These are phyloP conservation scores for Claviceps sp. DNA, from an alignment of 2,329 filamentous ascomycete genomes.

Conservation along the genomic window DNA sequence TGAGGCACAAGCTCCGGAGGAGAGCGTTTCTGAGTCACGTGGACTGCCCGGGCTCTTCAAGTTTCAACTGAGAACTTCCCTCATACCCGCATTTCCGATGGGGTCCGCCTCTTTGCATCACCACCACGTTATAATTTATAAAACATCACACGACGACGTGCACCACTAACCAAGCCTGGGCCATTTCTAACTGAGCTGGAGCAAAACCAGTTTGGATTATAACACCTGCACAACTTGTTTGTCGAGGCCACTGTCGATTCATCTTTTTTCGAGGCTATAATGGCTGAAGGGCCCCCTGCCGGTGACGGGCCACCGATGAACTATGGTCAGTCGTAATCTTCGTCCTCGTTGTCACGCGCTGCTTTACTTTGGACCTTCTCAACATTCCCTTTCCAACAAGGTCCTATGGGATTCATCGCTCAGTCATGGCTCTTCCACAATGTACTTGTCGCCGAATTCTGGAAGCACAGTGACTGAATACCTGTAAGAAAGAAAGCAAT, in stretches of 20 bases:
- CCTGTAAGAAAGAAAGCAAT: constrained; percentile 48
- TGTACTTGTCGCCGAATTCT: background rate
- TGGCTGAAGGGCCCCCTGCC: constrained; percentile 12
- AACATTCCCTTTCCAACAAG: background rate
- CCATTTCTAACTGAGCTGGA: no score
- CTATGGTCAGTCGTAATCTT: constrained; percentile 17
- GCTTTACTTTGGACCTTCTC: background rate
- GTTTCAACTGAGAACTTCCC: no score
- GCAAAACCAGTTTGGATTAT: no score
- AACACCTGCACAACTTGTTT: background rate
- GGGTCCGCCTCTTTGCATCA: background rate
- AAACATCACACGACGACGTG: no score
- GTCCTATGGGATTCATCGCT: no score
- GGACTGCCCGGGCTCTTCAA: background rate
- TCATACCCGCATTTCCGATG: no score
- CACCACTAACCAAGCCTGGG: no score
- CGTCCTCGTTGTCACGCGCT: background rate
- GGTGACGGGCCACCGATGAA: constrained; percentile 10
- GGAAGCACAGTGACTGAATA: constrained; percentile 45
- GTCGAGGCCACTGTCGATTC: background rate
- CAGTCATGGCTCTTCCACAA: background rate
- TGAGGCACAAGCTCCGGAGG: background rate
- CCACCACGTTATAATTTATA: background rate
- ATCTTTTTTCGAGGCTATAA: constrained; percentile 3
- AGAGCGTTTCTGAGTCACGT: background rate